Base-by-base conservation (phyloP, 73 alveolate genomes). In the Paramecium caudatum region DNA sequence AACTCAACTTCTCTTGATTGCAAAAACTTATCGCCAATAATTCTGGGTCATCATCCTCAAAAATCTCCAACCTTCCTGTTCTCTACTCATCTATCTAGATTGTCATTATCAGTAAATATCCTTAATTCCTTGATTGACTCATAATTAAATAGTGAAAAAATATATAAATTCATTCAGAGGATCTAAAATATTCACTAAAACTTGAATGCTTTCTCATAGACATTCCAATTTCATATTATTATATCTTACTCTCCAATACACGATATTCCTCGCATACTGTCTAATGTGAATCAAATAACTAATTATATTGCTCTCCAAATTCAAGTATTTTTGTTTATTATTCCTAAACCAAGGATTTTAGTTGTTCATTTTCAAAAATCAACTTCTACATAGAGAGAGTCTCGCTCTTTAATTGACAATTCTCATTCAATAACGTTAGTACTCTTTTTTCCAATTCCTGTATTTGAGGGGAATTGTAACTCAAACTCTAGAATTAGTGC, bases 41-140 rank as follows among this genome's bases (percentile, higher is more conserved):
- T 74, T 74, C 88, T 41, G 88, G 62, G 6, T 74, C 88, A 74
- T 74, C 88, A 4, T 45, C 65, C 19, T 74, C 88, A 43, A 74
- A 74, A 9, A 74, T 68, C 36, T 74, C 65, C 3, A 74, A 41
- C 21, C 65, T 74, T 23, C 68, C 88, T 23, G 88, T 37, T 15
- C 55, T 74, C 55, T 74, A 41, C 9, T 74, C 88, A 74, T 74
- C 88, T 3, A 74, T 74, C 43, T 74, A 45, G 5, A 74, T 47
- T 19, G 88, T 74, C 88, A 74, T 74, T 23, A 74, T 68, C 2
- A 74, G 10, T 23, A 74, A 43, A n/a, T n/a, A n/a, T n/a, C n/a
- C n/a, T n/a, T n/a, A n/a, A n/a, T n/a, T n/a, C n/a, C n/a, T n/a
- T n/a, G n/a, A n/a, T n/a, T n/a, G n/a, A n/a, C n/a, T n/a, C n/a